phyloP scores from a whole-genome alignment of 331 rosid genomes.

The Pyrus hybrid region DNA sequence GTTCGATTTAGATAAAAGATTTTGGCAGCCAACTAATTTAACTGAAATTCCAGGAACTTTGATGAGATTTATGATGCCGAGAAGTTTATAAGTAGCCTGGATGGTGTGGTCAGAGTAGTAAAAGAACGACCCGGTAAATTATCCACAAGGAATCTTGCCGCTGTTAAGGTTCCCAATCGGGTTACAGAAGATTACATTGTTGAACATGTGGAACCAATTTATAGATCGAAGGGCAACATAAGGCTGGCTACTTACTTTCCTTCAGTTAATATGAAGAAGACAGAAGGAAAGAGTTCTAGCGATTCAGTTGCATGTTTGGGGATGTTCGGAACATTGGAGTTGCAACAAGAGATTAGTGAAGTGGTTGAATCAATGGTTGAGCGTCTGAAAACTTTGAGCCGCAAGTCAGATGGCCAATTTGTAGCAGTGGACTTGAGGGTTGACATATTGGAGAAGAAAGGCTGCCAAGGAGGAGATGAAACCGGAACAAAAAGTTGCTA shows the following conservation, averaged over 20 bases:
- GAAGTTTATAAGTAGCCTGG: constrained; percentile 63
- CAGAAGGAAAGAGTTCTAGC: constrained; percentile 37
- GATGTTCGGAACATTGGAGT: constrained; percentile 82
- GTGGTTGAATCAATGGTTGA: constrained; percentile 70
- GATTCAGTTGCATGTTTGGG: constrained; percentile 86
- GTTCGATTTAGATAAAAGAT: not conserved
- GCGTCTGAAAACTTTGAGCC: constrained; percentile 73
- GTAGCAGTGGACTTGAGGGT: constrained; percentile 82
- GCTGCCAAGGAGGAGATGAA: constrained; percentile 59
- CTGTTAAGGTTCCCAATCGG: constrained; percentile 86
- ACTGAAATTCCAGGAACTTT: constrained; percentile 54
- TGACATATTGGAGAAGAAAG: constrained; percentile 67
- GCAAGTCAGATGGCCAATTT: constrained; percentile 77
- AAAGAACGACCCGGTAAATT: constrained; percentile 56
- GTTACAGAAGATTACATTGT: constrained; percentile 74
- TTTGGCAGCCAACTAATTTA: not conserved
- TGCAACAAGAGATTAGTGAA: constrained; percentile 63
- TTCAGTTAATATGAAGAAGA: constrained; percentile 77
- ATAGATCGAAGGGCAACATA: constrained; percentile 54
- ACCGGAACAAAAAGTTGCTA: constrained; percentile 63
- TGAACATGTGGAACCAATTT: constrained; percentile 62
- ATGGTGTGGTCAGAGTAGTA: constrained; percentile 70
- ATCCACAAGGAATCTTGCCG: constrained; percentile 60
- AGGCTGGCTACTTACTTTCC: constrained; percentile 90
- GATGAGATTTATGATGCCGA: constrained; percentile 76